A percentile compares a stretch with the other conserved stretches of the same genome.
Evolutionary conservation across 257 asterid species (phyloP).

Genomic region (Solanum virginianum): DNA sequence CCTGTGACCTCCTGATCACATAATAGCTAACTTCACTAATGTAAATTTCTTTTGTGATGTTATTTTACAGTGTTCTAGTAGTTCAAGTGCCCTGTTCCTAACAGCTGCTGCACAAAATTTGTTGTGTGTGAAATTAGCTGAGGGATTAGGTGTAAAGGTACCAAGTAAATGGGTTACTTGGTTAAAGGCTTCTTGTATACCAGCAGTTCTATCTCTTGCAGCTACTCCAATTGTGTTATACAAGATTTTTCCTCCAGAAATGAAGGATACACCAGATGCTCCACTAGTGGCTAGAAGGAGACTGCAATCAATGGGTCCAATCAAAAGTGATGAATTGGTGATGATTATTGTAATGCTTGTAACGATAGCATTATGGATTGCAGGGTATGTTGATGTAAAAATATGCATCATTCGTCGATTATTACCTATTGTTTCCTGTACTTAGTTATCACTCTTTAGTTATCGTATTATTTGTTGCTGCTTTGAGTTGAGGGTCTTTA

Average conservation of each 20-base stretch:
- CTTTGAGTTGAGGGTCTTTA: not conserved
- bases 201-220: constrained; percentile 32
- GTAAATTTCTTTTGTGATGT: not conserved
- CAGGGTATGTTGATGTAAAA: constrained; percentile 34
- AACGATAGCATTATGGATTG: constrained; percentile 56
- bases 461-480: not conserved
- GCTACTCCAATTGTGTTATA: constrained; percentile 50
- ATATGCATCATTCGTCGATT: too few species aligned
- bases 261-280: constrained; percentile 70
- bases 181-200: constrained; percentile 48
- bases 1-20: not conserved
- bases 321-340: constrained; percentile 68
- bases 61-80: constrained; percentile 39
- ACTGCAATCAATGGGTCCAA: constrained; percentile 57
- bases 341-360: constrained; percentile 57
- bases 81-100: constrained; percentile 69
- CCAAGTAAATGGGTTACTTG: constrained; percentile 64
- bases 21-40: not conserved
- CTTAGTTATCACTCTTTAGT: not conserved
- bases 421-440: not conserved
- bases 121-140: constrained; percentile 63
- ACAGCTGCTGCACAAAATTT: constrained; percentile 85
- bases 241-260: constrained; percentile 55
- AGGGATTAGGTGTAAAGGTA: constrained; percentile 52
- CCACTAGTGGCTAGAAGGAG: constrained; percentile 50